Percentiles rank a stretch among this genome's conserved stretches.
These are phyloP conservation scores for Cytospora chrysosperma DNA, from an alignment of 2,329 filamentous ascomycete genomes.

Conservation along the genomic window DNA sequence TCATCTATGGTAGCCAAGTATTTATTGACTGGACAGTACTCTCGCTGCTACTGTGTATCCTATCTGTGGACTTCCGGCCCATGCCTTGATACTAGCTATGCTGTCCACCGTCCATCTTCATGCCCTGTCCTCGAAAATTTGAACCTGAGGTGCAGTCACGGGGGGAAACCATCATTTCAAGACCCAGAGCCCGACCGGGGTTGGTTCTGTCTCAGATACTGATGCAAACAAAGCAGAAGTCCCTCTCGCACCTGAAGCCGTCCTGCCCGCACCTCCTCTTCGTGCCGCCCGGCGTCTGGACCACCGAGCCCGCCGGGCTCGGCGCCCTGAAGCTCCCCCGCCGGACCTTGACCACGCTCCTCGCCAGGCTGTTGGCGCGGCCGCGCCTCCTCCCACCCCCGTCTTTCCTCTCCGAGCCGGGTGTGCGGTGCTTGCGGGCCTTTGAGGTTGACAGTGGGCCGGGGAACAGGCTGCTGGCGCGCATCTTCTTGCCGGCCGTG, in stretches of 20 bases:
- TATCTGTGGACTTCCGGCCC: no score
- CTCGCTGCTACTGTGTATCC: no score
- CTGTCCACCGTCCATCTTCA: background rate
- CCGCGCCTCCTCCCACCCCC: background rate
- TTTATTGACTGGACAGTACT: background rate
- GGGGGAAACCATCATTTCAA: no score
- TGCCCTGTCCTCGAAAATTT: background rate
- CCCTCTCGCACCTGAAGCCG: slow-evolving; percentile 54
- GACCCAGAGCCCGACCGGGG: no score
- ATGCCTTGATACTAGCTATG: background rate
- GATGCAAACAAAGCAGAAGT: slow-evolving; percentile 61
- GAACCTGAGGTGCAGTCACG: no score
- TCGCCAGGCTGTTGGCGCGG: slow-evolving; percentile 2
- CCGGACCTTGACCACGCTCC: slow-evolving; percentile 15
- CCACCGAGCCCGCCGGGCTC: slow-evolving; percentile 29
- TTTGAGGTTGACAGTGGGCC: slow-evolving; percentile 18
- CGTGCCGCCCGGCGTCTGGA: slow-evolving; percentile 51
- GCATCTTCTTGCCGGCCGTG: slow-evolving; percentile 2
- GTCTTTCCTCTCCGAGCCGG: background rate
- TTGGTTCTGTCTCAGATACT: background rate
- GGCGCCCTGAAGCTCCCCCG: slow-evolving; percentile 19
- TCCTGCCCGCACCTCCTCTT: slow-evolving; percentile 53
- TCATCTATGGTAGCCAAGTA: background rate
- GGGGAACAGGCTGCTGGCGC: slow-evolving; percentile 24
- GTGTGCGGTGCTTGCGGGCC: slow-evolving; percentile 1